Conservation (phyloP, 768 basidiomycete genomes). For the Russula sp. region DNA sequence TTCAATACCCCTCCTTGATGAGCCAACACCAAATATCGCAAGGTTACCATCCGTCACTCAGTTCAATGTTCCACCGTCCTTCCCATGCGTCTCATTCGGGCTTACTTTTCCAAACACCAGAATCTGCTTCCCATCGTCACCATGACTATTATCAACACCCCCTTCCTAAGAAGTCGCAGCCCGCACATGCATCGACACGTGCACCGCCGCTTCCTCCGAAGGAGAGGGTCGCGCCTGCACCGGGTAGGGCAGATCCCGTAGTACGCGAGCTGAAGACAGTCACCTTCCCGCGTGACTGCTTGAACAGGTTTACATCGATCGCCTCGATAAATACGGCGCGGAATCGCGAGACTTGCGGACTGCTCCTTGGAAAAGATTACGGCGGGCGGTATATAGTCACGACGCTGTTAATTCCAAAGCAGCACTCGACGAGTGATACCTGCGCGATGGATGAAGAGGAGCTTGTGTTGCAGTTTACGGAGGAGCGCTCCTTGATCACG, state of each 20-base stretch:
- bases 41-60: slow-evolving; percentile 72
- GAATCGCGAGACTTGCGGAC: slow-evolving; percentile 83
- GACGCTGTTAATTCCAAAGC: slow-evolving; percentile 81
- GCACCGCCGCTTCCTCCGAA: slow-evolving; percentile 31
- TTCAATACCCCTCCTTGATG: slow-evolving; percentile 71
- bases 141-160: slow-evolving; percentile 21
- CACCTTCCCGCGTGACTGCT: slow-evolving; percentile 61
- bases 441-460: slow-evolving; percentile 92
- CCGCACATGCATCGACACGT: background rate
- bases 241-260: slow-evolving; percentile 30
- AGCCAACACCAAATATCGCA: slow-evolving; percentile 70
- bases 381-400: slow-evolving; percentile 66
- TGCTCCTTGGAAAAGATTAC: slow-evolving; percentile 65
- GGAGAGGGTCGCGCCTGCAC: slow-evolving; percentile 29
- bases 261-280: slow-evolving; percentile 53
- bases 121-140: slow-evolving; percentile 23
- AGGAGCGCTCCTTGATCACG: slow-evolving; percentile 73
- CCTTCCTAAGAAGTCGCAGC: slow-evolving; percentile 21
- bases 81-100: slow-evolving; percentile 20
- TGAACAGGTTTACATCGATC: slow-evolving; percentile 71
- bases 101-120: slow-evolving; percentile 21
- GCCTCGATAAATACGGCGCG: slow-evolving; percentile 71
- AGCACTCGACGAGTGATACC: slow-evolving; percentile 84
- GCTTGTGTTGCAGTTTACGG: slow-evolving; percentile 77
- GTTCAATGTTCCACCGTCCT: slow-evolving; percentile 56